A percentile compares a stretch with the other conserved stretches of the same genome.
phyloP scores from a whole-genome alignment of 2,329 filamentous ascomycete genomes.

The Fusarium poae region DNA sequence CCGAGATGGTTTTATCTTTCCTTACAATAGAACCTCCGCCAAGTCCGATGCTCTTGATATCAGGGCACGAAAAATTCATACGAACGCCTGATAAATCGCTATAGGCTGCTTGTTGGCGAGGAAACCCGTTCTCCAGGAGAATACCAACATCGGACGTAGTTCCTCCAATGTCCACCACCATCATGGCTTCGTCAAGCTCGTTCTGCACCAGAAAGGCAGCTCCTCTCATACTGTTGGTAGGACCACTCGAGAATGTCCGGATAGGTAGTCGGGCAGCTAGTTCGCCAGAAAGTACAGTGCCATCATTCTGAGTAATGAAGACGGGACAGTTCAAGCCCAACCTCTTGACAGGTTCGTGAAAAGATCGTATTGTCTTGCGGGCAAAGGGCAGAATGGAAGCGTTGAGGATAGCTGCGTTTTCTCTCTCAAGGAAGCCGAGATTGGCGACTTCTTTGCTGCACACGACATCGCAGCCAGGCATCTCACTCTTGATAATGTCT shows the following conservation, averaged over 20 bases:
- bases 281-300: constrained; percentile 68
- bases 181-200: constrained; percentile 56
- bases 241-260: constrained; percentile 71
- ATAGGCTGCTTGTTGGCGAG: constrained; percentile 72
- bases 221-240: constrained; percentile 73
- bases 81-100: constrained; percentile 72
- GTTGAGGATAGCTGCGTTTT: constrained; percentile 75
- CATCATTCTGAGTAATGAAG: constrained; percentile 74
- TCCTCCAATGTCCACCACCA: constrained; percentile 76
- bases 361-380: constrained; percentile 67
- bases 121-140: constrained; percentile 71
- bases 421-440: constrained; percentile 69
- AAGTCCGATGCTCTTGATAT: constrained; percentile 71
- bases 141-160: constrained; percentile 75
- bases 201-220: constrained; percentile 68
- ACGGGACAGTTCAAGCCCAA: constrained; percentile 66
- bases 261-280: constrained; percentile 69
- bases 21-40: constrained; percentile 70
- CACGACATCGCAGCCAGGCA: constrained; percentile 61
- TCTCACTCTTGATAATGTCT: constrained; percentile 56
- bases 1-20: constrained; percentile 55
- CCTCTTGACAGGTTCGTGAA: constrained; percentile 64
- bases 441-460: constrained; percentile 66
- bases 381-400: constrained; percentile 72
- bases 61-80: constrained; percentile 70